phyloP scores from a whole-genome alignment of 2,329 filamentous ascomycete genomes.

The Colletotrichum falcatum region DNA sequence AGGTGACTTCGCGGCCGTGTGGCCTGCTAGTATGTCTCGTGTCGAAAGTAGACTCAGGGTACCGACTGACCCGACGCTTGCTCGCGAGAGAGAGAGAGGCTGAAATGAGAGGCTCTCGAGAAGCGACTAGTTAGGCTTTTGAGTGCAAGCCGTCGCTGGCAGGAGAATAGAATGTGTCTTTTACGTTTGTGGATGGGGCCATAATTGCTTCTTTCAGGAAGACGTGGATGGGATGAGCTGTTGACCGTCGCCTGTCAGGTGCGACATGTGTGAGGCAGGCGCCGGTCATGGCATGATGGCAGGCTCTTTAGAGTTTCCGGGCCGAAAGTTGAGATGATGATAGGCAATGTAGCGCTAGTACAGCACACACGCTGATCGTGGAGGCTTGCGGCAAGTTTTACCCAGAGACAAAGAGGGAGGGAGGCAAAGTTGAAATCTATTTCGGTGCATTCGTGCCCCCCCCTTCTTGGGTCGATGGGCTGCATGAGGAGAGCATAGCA shows the following conservation, averaged over 20 bases:
- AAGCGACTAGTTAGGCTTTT: too few species aligned
- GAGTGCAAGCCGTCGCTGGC: neutral
- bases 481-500: constrained; percentile 8
- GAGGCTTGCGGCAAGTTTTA: neutral
- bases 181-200: neutral
- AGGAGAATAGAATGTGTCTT: constrained; percentile 7
- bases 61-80: too few species aligned
- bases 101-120: neutral
- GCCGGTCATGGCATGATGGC: neutral
- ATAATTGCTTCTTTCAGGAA: constrained; percentile 23
- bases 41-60: too few species aligned
- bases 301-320: constrained; percentile 16
- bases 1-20: too few species aligned
- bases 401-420: neutral
- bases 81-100: neutral
- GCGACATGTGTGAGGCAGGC: constrained; percentile 4
- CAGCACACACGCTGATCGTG: neutral
- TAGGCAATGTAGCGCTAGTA: constrained; percentile 17
- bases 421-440: constrained; percentile 18
- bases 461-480: neutral
- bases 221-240: neutral
- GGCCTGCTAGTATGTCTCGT: too few species aligned
- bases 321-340: constrained; percentile 33
- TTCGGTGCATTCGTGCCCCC: constrained; percentile 14
- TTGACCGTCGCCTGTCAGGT: neutral